Evolutionary conservation across 257 asterid genomes (phyloP), one percentile per base, ranked within the genome.

Genomic region (Avicennia marina): DNA sequence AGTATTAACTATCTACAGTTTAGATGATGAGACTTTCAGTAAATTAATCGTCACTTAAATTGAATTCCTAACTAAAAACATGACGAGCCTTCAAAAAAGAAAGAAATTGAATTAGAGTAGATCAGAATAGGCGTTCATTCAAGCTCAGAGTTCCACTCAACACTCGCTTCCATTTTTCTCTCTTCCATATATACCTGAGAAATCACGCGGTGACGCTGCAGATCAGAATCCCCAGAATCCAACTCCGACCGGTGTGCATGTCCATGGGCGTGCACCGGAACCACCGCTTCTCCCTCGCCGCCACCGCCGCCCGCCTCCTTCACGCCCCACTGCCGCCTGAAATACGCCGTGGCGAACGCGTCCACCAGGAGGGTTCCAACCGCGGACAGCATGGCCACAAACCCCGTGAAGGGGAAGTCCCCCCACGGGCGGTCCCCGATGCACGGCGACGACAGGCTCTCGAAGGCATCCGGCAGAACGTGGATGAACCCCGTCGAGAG

Each of bases 401-500:
- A 81, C 0, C 85, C 83, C 0, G 89, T 62, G 38, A 78, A 84
- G 0, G 94, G 87, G 5, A 84, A 84, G 18, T 75, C 75, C 2
- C 79, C 87, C 90, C 87, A 81, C 0, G 87, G 87, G 11, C 76
- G 62, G 0, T 84, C 83, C 2, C 56, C 7, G 64, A 84, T 29
- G 27, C 90, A 84, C 1, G 41, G 52, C 0, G 94, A 84, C 0
- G 69, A 60, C 26, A 84, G 29, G 83, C 72, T 77, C 53, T 81
- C 87, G 55, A 78, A 81, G 0, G 94, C 81, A 6, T 81, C 87
- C 0, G 94, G 94, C 7, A 81, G 17, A 0, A 84, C 87, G 66
- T 81, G 89, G n/a, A n/a, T 87, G 1, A 29, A 29, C 8, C 1
- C 34, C 7, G 34, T 29, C 7, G 34, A 4, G 8, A 29, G 34